Conservation (phyloP, 1,139 yeast species). For the Scheffersomyces insectosa region DNA sequence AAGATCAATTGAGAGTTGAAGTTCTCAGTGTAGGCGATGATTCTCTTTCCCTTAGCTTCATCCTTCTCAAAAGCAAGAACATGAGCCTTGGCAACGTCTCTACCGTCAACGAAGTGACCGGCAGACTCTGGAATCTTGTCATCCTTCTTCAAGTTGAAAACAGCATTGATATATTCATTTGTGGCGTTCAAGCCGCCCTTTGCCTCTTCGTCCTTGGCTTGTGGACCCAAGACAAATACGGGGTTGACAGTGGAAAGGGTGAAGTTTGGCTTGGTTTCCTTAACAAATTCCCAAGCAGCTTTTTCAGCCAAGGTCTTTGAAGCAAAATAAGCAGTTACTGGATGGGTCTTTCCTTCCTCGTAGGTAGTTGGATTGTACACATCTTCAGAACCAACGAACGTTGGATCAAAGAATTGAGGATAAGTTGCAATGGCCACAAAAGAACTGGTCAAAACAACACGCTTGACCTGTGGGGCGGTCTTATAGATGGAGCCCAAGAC, state of each 20-base stretch:
- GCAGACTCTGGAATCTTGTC: constrained; percentile 12
- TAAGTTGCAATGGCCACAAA: constrained; percentile 24
- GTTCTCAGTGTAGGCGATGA: constrained; percentile 26
- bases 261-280: constrained; percentile 17
- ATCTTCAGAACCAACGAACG: constrained; percentile 6
- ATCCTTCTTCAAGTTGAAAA: constrained; percentile 18
- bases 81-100: constrained; percentile 57
- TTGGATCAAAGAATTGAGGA: constrained; percentile 9
- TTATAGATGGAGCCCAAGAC: neutral
- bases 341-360: constrained; percentile 4
- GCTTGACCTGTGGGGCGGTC: constrained; percentile 8
- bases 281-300: constrained; percentile 15
- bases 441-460: constrained; percentile 20
- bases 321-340: constrained; percentile 2
- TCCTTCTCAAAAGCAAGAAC: constrained; percentile 38
- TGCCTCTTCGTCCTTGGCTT: constrained; percentile 19
- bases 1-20: constrained; percentile 31
- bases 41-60: constrained; percentile 25
- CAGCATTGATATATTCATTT: constrained; percentile 27
- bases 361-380: constrained; percentile 2
- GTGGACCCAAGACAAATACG: constrained; percentile 20
- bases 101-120: constrained; percentile 42
- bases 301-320: constrained; percentile 6
- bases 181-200: constrained; percentile 33
- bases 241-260: constrained; percentile 25